Conservation (phyloP, 495 filamentous ascomycete genomes). For the Chaetomidium leptoderma region DNA sequence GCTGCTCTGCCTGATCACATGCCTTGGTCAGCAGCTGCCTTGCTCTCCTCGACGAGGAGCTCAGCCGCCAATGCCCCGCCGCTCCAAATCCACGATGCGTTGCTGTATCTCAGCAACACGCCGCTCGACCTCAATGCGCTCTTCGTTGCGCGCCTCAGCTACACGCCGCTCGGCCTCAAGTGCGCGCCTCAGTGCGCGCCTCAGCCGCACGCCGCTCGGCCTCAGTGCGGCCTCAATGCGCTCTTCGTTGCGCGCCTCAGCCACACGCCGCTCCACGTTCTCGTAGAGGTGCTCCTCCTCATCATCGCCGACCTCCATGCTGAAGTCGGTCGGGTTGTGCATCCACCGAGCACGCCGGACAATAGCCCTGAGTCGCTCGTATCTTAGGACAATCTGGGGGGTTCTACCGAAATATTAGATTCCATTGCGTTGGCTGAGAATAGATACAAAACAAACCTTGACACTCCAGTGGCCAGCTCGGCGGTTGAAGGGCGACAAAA, state of each 20-base stretch:
- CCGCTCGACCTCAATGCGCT: no score
- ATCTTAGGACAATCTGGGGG: constrained; percentile 5
- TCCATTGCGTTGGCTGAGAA: background rate
- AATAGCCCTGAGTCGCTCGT: constrained; percentile 12
- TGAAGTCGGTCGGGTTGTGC: background rate
- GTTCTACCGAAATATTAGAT: constrained; percentile 15
- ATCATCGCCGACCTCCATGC: background rate
- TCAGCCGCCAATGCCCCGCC: no score
- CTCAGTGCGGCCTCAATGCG: no score
- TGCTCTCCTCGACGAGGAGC: no score
- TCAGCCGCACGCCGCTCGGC: background rate
- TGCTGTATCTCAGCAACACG: no score
- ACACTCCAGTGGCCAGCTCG: constrained; percentile 10
- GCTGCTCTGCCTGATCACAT: no score
- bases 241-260: background rate
- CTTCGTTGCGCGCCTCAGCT: background rate
- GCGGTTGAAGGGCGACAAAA: constrained; percentile 17
- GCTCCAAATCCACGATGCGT: no score
- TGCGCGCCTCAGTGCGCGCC: background rate
- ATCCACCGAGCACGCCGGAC: constrained; percentile 3
- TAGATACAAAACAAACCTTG: constrained; percentile 11
- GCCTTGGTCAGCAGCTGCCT: no score
- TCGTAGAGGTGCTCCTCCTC: background rate
- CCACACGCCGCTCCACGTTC: no score
- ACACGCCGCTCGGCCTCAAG: background rate